Evolutionary conservation across 164 flowering plant genomes (phyloP), one percentile per base, ranked within the genome.

Genomic region (Umbellularia californica): DNA sequence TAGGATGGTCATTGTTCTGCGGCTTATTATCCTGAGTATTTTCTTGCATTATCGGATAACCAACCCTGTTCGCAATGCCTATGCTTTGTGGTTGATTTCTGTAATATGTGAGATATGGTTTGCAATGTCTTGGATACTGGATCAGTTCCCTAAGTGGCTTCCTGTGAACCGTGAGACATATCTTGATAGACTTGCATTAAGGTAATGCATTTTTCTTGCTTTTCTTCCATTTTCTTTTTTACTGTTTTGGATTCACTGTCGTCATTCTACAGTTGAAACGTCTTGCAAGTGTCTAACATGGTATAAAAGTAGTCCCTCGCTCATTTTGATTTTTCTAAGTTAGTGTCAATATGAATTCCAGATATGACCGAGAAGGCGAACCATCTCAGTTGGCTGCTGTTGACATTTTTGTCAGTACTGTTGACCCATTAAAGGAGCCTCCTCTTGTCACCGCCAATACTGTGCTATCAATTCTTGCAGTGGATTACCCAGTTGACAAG

Each of bases 401-500:
- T 33, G 88, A 84, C 76, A 78, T 87, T 64, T 87, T 85, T 81
- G 88, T 87, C 74, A 87, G 87, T 77, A 85, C 90, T 33, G 90
- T 86, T 23, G 89, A 86, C 76, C 90, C 90, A 64, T 62, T 83
- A 78, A 88, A 86, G 76, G 90, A 87, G 73, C 90, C 90, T 65
- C 90, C 90, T n/a, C 77, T 88, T 25, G 84, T 86, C 52, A 86
- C 88, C 0, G 89, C 89, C 68, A 88, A 88, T 77, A 88, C 91
- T 12, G 88, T 88, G 47, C 82, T 88, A 5, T 87, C 90, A 33
- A 85, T 87, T 58, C 86, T 88, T 62, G 84, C 88, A 1, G 85
- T 85, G 64, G 91, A 88, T 77, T 88, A 88, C 77, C 92, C 90
- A 15, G 89, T 87, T 20, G 90, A 88, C 35, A 88, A 88, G 74